Percentiles rank a stretch among this genome's conserved stretches.
phyloP scores from a whole-genome alignment of 2,329 filamentous ascomycete genomes.

The Blumeria hordei region DNA sequence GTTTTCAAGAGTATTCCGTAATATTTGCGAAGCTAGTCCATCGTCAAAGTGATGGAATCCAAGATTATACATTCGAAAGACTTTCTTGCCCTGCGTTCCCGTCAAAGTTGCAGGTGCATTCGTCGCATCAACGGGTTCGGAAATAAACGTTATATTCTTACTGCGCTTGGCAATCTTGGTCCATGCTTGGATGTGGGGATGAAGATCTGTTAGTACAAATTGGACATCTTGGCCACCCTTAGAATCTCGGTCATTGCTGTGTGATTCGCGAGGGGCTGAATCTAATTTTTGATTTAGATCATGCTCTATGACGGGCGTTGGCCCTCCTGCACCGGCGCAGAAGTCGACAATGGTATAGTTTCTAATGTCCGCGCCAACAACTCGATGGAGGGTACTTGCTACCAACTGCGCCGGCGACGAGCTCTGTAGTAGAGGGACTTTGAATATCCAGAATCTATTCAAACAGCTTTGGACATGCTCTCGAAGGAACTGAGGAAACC shows the following conservation, averaged over 20 bases:
- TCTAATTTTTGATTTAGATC: slow-evolving; percentile 26
- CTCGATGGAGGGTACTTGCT: slow-evolving; percentile 27
- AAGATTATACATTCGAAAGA: slow-evolving; percentile 48
- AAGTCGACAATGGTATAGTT: slow-evolving; percentile 48
- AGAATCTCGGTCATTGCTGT: slow-evolving; percentile 4
- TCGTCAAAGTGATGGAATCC: slow-evolving; percentile 61
- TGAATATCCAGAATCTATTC: slow-evolving; percentile 35
- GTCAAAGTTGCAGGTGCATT: slow-evolving; percentile 28
- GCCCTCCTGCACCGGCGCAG: slow-evolving; percentile 50
- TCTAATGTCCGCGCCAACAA: slow-evolving; percentile 23
- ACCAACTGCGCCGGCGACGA: slow-evolving; percentile 34
- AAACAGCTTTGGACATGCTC: slow-evolving; percentile 39
- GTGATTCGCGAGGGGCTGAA: not conserved
- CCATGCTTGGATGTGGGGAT: slow-evolving; percentile 39
- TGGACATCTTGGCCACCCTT: slow-evolving; percentile 17
- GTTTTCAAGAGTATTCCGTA: slow-evolving; percentile 39
- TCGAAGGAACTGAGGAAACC: slow-evolving; percentile 42
- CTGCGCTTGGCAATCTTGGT: slow-evolving; percentile 25
- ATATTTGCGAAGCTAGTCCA: slow-evolving; percentile 29
- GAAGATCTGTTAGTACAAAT: slow-evolving; percentile 42
- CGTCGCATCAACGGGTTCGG: slow-evolving; percentile 38
- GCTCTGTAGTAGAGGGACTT: slow-evolving; percentile 30
- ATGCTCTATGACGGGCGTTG: slow-evolving; percentile 38
- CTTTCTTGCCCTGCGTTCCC: slow-evolving; percentile 19
- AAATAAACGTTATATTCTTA: slow-evolving; percentile 32